Percentiles rank a stretch among this genome's conserved stretches.
Evolutionary conservation across 805 yeast species (phyloP).

Genomic region (Wickerhamomyces bovis): DNA sequence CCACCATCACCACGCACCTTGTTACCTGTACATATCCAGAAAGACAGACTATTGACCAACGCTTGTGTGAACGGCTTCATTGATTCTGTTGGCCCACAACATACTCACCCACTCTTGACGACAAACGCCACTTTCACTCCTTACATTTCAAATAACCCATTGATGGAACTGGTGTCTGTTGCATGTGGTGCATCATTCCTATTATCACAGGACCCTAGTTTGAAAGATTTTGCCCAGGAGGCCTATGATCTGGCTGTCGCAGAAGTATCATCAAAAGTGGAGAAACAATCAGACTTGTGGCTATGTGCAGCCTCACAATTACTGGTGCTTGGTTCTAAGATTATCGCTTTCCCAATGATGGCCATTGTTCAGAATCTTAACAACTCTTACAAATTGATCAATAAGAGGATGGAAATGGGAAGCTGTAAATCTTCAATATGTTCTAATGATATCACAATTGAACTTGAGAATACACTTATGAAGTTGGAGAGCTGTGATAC

Average conservation of each 20-base stretch:
- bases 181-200: constrained; percentile 38
- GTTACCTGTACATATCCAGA: background rate
- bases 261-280: background rate
- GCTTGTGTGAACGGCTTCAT: constrained; percentile 37
- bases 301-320: constrained; percentile 5
- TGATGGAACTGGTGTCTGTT: constrained; percentile 29
- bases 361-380: constrained; percentile 24
- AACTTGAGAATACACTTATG: background rate
- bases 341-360: constrained; percentile 10
- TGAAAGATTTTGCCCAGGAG: constrained; percentile 20
- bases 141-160: constrained; percentile 19
- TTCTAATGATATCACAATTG: background rate
- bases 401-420: constrained; percentile 15
- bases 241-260: constrained; percentile 23
- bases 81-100: constrained; percentile 35
- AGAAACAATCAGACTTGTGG: constrained; percentile 4
- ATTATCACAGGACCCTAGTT: constrained; percentile 26
- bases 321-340: constrained; percentile 33
- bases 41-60: background rate
- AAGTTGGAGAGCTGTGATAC: background rate
- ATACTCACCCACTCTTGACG: constrained; percentile 34
- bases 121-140: constrained; percentile 37
- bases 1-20: background rate
- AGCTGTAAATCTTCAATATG: background rate
- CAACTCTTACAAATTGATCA: constrained; percentile 31